Evolutionary conservation across 371 early-diverging fungal genomes (phyloP), one percentile per base, ranked within the genome.

Genomic region (Actinomortierella wolfii): DNA sequence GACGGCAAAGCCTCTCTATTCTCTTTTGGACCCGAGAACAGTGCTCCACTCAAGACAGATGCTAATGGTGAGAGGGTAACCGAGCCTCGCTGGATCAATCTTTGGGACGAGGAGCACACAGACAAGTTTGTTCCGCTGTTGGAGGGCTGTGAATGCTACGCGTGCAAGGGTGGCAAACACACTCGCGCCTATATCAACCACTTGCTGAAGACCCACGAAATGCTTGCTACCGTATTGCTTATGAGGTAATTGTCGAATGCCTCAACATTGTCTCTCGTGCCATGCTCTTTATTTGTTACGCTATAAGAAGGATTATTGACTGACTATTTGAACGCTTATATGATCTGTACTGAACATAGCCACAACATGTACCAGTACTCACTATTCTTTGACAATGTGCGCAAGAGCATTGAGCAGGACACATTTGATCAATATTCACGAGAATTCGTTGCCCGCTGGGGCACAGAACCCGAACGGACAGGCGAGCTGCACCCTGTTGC

Each of bases 121-220:
- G 78, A 80, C 56, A 80, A 86, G 24, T 88, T 89, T 67, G 78
- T 80, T 4, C 87, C 89, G 28, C 64, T 93, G 4, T 80, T 86
- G 40, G 43, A 69, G 9, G 79, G 78, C 9, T 92, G 92, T 65
- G 68, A 71, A 41, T 92, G 92, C 63, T 83, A 84, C 53, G 76
- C 90, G 17, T 92, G 93, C 64, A 68, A 79, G 48, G 78, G 78
- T 28, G 81, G 81, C 39, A 57, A 62, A 24, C 88, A 92, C 76
- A 83, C 88, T 23, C 84, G 89, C 28, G 87, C 92, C 6, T 93
- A 91, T 64, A 81, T 91, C 54, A 87, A 91, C 67, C 93, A 93
- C 59, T 77, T 93, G 41, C 59, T 91, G 49, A 82, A 80, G 51
- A 82, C 91, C 5, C 89, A 89, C 47, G 93, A 93, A 74, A 93